Conservation (phyloP, 176 grass and related monocot species). For the Oryza meyeriana region DNA sequence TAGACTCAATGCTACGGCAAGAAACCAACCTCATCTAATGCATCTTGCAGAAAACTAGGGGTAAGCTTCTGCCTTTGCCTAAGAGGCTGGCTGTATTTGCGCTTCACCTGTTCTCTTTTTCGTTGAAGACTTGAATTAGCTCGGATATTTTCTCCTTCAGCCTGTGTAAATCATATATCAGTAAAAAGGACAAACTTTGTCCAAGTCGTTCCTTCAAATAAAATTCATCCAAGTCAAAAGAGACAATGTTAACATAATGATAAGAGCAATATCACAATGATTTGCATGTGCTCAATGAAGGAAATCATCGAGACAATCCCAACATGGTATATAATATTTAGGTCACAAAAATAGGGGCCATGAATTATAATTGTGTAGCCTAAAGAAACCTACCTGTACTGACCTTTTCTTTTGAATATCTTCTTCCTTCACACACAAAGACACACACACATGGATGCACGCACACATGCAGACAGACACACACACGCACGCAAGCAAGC, state of each 20-base stretch:
- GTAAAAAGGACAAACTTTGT: not conserved
- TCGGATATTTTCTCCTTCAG: constrained; percentile 47
- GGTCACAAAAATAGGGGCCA: not conserved
- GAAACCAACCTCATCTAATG: constrained; percentile 44
- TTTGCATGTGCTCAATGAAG: not conserved
- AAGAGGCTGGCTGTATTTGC: constrained; percentile 43
- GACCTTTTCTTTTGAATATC: not conserved
- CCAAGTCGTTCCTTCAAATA: not conserved
- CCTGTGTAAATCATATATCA: constrained; percentile 42
- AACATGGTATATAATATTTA: not conserved
- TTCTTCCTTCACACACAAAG: too few species aligned
- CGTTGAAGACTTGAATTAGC: constrained; percentile 41
- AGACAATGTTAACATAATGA: not conserved
- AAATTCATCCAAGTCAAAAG: not conserved
- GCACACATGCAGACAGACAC: too few species aligned
- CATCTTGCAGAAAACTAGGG: constrained; percentile 50
- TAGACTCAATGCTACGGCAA: not conserved
- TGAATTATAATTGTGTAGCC: not conserved
- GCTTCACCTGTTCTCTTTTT: constrained; percentile 49
- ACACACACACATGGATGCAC: too few species aligned
- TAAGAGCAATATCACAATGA: not conserved
- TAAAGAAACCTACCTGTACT: not conserved
- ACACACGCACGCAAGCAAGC: too few species aligned
- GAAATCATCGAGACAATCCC: not conserved
- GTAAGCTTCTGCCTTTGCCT: constrained; percentile 37